Percentiles rank a stretch among this genome's conserved stretches.
These are phyloP conservation scores for Helicocarpus griseus DNA, from an alignment of 2,329 filamentous ascomycete genomes.

Conservation along the genomic window DNA sequence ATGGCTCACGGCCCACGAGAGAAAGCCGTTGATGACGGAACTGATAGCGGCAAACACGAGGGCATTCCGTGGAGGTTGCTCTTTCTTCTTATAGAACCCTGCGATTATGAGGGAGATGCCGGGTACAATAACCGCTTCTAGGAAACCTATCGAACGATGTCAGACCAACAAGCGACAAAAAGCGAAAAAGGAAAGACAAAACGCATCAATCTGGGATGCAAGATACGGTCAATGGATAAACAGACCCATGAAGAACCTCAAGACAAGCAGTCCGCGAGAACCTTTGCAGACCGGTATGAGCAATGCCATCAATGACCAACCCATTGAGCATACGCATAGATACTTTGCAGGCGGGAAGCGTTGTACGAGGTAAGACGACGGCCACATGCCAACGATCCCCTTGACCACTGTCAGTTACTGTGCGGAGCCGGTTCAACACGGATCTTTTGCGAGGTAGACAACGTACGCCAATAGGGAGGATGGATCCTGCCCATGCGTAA, in stretches of 20 bases:
- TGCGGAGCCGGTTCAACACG: not conserved
- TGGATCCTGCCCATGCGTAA: slow-evolving; percentile 40
- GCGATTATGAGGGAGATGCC: slow-evolving; percentile 27
- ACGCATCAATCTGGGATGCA: not conserved
- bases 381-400: slow-evolving; percentile 39
- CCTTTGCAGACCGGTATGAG: slow-evolving; percentile 42
- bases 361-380: slow-evolving; percentile 33
- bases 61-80: slow-evolving; percentile 28
- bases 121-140: slow-evolving; percentile 27
- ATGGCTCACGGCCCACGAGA: slow-evolving; percentile 46
- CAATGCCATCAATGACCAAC: slow-evolving; percentile 41
- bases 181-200: not conserved
- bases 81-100: slow-evolving; percentile 30
- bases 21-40: slow-evolving; percentile 22
- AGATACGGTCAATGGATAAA: not conserved
- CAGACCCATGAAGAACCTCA: slow-evolving; percentile 29
- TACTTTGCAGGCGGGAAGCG: slow-evolving; percentile 40
- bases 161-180: not conserved
- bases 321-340: slow-evolving; percentile 44
- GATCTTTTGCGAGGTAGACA: not conserved
- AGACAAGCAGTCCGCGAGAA: slow-evolving; percentile 35
- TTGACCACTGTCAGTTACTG: slow-evolving; percentile 23
- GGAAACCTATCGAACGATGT: slow-evolving; percentile 11
- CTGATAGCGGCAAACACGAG: slow-evolving; percentile 29
- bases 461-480: slow-evolving; percentile 19